Percentiles rank a stretch among this genome's conserved stretches.
Evolutionary conservation across 352 stramenopile species (phyloP).

Genomic region (Globisporangium radiosum): DNA sequence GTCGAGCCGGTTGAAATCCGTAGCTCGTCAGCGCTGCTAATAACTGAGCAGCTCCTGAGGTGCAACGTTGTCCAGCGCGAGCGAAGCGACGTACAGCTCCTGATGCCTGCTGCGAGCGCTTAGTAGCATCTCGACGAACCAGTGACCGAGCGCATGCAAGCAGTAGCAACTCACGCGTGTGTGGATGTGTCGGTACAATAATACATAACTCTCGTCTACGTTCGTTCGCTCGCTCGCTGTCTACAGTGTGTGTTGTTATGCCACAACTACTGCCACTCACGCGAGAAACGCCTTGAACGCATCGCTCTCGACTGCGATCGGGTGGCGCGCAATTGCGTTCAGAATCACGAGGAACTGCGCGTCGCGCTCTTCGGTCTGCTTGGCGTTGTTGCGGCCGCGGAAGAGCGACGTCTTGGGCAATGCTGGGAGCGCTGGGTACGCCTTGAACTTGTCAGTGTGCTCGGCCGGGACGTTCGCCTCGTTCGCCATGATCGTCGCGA

Average conservation of each 20-base stretch:
- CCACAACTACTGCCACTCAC: slow-evolving; percentile 14
- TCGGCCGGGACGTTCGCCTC: slow-evolving; percentile 38
- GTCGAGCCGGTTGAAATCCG: no score
- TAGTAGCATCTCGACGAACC: no score
- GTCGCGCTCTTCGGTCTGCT: slow-evolving; percentile 52
- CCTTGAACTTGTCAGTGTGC: slow-evolving; percentile 46
- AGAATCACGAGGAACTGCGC: slow-evolving; percentile 55
- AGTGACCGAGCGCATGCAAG: no score
- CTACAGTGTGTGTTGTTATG: background rate
- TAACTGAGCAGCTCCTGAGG: no score
- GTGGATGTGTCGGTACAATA: no score
- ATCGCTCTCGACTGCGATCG: slow-evolving; percentile 38
- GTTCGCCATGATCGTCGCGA: slow-evolving; percentile 50
- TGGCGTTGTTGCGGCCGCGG: slow-evolving; percentile 36
- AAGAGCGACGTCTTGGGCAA: slow-evolving; percentile 40
- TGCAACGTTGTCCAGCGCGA: no score
- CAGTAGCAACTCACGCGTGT: no score
- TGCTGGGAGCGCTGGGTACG: slow-evolving; percentile 50
- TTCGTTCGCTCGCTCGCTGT: background rate
- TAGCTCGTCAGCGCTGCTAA: no score
- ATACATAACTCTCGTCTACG: background rate
- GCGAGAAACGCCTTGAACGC: slow-evolving; percentile 39
- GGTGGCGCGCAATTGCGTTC: slow-evolving; percentile 52
- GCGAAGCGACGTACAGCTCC: no score
- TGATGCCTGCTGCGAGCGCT: no score